Evolutionary conservation across 2,329 filamentous ascomycete species (phyloP).

Genomic region (Aspergillus sp.): DNA sequence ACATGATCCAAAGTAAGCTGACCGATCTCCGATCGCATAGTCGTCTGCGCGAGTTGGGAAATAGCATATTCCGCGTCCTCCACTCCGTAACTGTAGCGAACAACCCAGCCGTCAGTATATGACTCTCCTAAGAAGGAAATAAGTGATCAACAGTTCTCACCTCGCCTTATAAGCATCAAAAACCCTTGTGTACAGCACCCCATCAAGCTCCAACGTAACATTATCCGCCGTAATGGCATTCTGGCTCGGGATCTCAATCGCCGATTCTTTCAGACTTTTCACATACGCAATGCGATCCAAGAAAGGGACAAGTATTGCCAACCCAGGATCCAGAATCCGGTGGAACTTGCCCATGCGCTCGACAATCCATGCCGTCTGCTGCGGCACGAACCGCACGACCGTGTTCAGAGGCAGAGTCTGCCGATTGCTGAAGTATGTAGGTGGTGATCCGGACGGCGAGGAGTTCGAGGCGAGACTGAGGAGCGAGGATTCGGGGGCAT

Average conservation of each 20-base stretch:
- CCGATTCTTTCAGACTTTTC: slow-evolving; percentile 92
- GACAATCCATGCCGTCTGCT: slow-evolving; percentile 99
- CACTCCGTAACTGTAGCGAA: slow-evolving; percentile 74
- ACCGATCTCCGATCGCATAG: slow-evolving; percentile 97
- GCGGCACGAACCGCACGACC: slow-evolving; percentile 93
- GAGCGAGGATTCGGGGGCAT: slow-evolving; percentile 35
- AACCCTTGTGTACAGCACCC: slow-evolving; percentile 90
- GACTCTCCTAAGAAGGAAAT: background rate
- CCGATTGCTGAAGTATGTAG: slow-evolving; percentile 74
- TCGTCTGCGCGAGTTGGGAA: slow-evolving; percentile 94
- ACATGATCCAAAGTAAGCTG: slow-evolving; percentile 96
- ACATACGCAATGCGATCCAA: slow-evolving; percentile 97
- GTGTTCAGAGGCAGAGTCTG: slow-evolving; percentile 82
- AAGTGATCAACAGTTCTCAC: slow-evolving; percentile 47
- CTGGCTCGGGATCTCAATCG: slow-evolving; percentile 95
- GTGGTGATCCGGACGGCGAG: slow-evolving; percentile 37
- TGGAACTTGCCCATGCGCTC: slow-evolving; percentile 99
- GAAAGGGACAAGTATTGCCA: slow-evolving; percentile 85
- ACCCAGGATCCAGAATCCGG: slow-evolving; percentile 85
- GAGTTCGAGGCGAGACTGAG: slow-evolving; percentile 27
- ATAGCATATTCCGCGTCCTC: slow-evolving; percentile 99
- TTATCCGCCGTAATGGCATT: slow-evolving; percentile 98
- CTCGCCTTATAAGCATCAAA: slow-evolving; percentile 98
- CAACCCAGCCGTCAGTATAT: background rate
- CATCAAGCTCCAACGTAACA: slow-evolving; percentile 93